These are phyloP conservation scores for Lepidium sativum DNA, from an alignment of 345 rosid genomes.

Conservation along the genomic window DNA sequence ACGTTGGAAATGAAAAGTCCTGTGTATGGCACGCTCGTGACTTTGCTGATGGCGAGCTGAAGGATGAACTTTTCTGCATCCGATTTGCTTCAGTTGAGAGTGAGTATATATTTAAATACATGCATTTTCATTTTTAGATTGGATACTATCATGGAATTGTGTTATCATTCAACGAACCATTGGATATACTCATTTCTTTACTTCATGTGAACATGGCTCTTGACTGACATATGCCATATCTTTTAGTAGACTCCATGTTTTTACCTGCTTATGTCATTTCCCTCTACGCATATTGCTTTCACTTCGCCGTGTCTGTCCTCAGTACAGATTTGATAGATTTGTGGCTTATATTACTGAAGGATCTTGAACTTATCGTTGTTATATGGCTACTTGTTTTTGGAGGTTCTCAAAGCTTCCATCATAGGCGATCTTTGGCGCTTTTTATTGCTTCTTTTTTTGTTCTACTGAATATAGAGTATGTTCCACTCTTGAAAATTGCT, in stretches of 20 bases:
- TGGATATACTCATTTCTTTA: background rate
- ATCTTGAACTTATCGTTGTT: background rate
- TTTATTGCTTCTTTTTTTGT: too few species aligned
- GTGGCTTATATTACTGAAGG: background rate
- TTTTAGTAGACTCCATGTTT: background rate
- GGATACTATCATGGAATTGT: background rate
- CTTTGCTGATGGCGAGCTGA: constrained; percentile 61
- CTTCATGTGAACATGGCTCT: background rate
- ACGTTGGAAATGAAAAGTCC: constrained; percentile 67
- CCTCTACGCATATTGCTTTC: background rate
- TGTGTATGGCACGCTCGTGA: constrained; percentile 72
- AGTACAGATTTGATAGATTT: background rate
- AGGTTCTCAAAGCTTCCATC: background rate
- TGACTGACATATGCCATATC: background rate
- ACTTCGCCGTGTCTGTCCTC: too few species aligned
- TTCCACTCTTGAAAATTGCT: background rate
- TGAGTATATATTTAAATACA: constrained; percentile 1
- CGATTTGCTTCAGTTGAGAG: constrained; percentile 31
- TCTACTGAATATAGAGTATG: background rate
- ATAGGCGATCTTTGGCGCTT: too few species aligned
- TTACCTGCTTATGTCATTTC: background rate
- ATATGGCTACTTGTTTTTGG: background rate
- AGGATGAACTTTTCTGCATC: constrained; percentile 33
- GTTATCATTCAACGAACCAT: background rate
- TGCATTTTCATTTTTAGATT: background rate